A percentile compares a stretch with the other conserved stretches of the same genome.
Conservation (phyloP, 179 eudicot genomes). For the Carnegiea gigantea region DNA sequence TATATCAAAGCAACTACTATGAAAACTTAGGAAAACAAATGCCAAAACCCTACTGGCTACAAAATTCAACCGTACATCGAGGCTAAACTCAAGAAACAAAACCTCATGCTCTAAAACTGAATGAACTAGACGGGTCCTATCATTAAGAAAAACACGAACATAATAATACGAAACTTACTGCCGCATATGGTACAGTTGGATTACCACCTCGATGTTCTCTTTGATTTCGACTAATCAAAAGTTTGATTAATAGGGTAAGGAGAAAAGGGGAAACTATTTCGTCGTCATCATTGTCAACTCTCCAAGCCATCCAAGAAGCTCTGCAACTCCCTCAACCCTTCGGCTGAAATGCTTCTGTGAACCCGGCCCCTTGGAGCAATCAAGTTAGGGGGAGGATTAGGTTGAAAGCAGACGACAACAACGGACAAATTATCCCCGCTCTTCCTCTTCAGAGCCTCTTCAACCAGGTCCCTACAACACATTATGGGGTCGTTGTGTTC, state of each 20-base stretch:
- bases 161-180: slow-evolving; percentile 30
- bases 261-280: slow-evolving; percentile 12
- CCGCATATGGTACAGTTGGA: slow-evolving; percentile 82
- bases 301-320: slow-evolving; percentile 68
- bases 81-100: slow-evolving; percentile 15
- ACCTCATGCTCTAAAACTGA: slow-evolving; percentile 6
- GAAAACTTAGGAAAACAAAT: slow-evolving; percentile 8
- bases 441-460: slow-evolving; percentile 79
- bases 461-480: slow-evolving; percentile 79
- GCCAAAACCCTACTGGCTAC: slow-evolving; percentile 21
- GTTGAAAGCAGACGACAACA: slow-evolving; percentile 79
- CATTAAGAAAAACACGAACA: background rate
- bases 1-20: background rate
- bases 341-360: slow-evolving; percentile 83
- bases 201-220: slow-evolving; percentile 35
- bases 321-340: slow-evolving; percentile 85
- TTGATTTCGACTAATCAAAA: slow-evolving; percentile 13
- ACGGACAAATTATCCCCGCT: slow-evolving; percentile 81
- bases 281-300: slow-evolving; percentile 37
- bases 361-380: slow-evolving; percentile 62
- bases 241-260: background rate
- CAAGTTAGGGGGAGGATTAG: slow-evolving; percentile 70
- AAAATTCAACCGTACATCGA: slow-evolving; percentile 28
- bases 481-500: slow-evolving; percentile 78
- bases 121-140: slow-evolving; percentile 15